Evolutionary conservation across 257 asterid genomes (phyloP), one percentile per base, ranked within the genome.

Genomic region (Fraxinus excelsior): DNA sequence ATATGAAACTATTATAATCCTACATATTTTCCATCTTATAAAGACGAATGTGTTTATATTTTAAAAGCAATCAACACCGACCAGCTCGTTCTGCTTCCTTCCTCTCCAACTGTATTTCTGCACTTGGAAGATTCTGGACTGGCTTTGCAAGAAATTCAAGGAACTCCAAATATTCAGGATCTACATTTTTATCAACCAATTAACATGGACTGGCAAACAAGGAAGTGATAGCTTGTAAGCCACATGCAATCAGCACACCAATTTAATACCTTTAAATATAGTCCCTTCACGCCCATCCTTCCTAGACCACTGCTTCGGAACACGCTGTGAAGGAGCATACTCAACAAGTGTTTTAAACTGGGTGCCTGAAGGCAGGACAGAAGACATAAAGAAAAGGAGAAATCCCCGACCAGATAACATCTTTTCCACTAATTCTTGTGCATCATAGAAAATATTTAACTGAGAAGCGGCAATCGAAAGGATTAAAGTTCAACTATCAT

Each of bases 81-180:
- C 99, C 98, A 74, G 96, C 95, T 76, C 97, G 94, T 79, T 92
- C 98, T 77, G 99, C 99, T 91, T 96, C 99, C 89, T 84, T 93
- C 72, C 98, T 89, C 84, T 96, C 99, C 91, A 96, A 85, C 72
- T 96, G 99, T 82, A 93, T 90, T 89, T 96, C 99, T 80, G 99
- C 99, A 86, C 99, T 96, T 6, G 99, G 99, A 77, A 96, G 99
- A 88, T 90, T 88, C 93, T 93, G 97, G 56, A 91, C 85, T 11
- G 99, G 99, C 88, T 92, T 96, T 49, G 97, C 87, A 74, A 96
- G 82, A 86, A 85, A 82, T 87, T 93, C 97, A 88, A 96, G 97
- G 90, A 96, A 96, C 97, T 96, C 98, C 94, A 91, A 73, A 88
- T 93, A 96, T 85, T 96, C 98, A 82, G 97, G 94, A 93, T 96